phyloP scores from a whole-genome alignment of 495 filamentous ascomycete species.

The Aspergillus biplanus region DNA sequence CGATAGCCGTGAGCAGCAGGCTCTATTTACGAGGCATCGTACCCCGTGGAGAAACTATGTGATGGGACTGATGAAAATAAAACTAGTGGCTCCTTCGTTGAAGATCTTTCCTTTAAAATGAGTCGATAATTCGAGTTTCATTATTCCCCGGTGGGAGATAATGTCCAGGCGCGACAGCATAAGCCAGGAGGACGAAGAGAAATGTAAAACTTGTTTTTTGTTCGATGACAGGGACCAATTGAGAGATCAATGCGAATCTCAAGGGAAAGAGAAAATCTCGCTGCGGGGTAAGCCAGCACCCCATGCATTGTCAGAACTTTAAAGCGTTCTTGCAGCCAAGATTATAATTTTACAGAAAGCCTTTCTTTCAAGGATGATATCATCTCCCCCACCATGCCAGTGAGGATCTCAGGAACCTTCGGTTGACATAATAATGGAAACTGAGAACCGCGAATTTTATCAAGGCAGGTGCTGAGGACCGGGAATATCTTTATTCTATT shows the following conservation, averaged over 20 bases:
- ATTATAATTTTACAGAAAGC: not conserved
- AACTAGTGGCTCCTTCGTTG: not conserved
- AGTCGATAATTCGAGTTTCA: not conserved
- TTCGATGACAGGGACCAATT: not conserved
- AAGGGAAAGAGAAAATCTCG: not conserved
- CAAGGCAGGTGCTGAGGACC: not conserved
- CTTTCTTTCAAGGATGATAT: constrained; percentile 8
- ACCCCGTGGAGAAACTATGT: not conserved
- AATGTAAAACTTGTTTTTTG: not conserved
- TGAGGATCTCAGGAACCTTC: not conserved
- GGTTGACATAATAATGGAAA: not conserved
- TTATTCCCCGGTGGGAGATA: not conserved
- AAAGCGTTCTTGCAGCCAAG: constrained; percentile 1
- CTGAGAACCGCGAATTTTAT: not conserved
- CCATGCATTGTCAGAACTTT: constrained; percentile 22
- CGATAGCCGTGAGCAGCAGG: not conserved
- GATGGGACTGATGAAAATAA: not conserved
- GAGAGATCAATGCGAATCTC: not conserved
- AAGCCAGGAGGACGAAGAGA: not conserved
- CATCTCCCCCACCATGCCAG: constrained; percentile 5
- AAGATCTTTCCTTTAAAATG: not conserved
- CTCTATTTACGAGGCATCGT: not conserved
- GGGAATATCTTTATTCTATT: not conserved
- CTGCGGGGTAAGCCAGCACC: not conserved
- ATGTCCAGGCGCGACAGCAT: not conserved